Evolutionary conservation across 2,329 filamentous ascomycete genomes (phyloP).

Genomic region (Ophiostoma pallidulum): DNA sequence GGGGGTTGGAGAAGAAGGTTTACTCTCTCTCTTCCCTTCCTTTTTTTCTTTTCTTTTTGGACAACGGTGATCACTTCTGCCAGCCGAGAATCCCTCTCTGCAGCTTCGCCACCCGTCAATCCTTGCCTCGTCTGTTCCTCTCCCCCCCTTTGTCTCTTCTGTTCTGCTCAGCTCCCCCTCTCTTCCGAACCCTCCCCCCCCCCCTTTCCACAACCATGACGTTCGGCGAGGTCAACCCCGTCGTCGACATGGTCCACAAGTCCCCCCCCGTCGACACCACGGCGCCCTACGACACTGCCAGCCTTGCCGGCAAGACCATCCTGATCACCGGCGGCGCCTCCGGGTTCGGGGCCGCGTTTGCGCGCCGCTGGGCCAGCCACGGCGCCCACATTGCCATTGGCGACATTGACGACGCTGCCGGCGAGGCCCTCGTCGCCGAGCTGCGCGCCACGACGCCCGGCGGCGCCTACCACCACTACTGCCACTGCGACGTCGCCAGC

Average conservation of each 20-base stretch:
- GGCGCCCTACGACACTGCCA: constrained; percentile 33
- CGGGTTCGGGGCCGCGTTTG: constrained; percentile 46
- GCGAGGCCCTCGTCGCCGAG: constrained; percentile 43
- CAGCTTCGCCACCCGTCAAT: too few species aligned
- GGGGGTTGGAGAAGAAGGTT: too few species aligned
- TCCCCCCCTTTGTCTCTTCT: too few species aligned
- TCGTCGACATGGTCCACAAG: constrained; percentile 3
- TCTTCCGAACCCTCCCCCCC: too few species aligned
- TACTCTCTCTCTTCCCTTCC: too few species aligned
- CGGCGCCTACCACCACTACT: constrained; percentile 42
- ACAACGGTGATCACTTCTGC: too few species aligned
- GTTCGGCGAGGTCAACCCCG: constrained; percentile 4
- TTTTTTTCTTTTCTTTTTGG: too few species aligned
- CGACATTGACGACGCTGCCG: constrained; percentile 48
- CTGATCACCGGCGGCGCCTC: constrained; percentile 56
- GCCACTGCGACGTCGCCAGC: constrained; percentile 53
- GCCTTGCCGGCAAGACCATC: constrained; percentile 44
- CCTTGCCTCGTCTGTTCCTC: too few species aligned
- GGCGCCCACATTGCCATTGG: constrained; percentile 55
- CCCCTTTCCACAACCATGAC: constrained; percentile 6
- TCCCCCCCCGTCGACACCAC: constrained; percentile 34
- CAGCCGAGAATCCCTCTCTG: too few species aligned
- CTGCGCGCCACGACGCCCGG: constrained; percentile 35
- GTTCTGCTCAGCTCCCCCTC: too few species aligned
- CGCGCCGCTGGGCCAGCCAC: constrained; percentile 40